Evolutionary conservation across 2,329 filamentous ascomycete genomes (phyloP).

Genomic region (Escovopsis sp.): DNA sequence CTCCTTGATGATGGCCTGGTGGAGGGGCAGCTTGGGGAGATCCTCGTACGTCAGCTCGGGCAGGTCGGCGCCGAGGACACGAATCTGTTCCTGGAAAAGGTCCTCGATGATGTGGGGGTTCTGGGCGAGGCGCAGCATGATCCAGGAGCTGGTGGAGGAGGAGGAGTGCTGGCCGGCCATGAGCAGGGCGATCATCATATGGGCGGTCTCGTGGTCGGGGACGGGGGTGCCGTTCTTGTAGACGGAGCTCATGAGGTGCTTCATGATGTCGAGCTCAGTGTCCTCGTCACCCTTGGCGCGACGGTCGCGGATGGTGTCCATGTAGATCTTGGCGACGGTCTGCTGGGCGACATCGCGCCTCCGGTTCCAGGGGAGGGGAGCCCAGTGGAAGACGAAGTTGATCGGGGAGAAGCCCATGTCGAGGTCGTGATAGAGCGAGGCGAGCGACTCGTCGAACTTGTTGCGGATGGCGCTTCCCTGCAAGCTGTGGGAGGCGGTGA

Average conservation of each 20-base stretch:
- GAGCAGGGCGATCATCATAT: constrained; percentile 88
- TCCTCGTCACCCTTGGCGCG: constrained; percentile 37
- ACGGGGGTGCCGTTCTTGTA: constrained; percentile 73
- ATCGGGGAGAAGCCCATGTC: constrained; percentile 82
- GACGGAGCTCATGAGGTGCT: constrained; percentile 70
- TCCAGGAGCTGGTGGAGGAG: constrained; percentile 73
- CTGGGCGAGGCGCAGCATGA: constrained; percentile 65
- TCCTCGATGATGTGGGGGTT: constrained; percentile 67
- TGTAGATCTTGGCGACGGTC: constrained; percentile 70
- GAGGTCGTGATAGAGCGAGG: constrained; percentile 72
- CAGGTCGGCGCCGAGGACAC: constrained; percentile 57
- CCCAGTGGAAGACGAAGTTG: constrained; percentile 85
- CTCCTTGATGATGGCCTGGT: constrained; percentile 78
- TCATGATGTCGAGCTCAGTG: constrained; percentile 63
- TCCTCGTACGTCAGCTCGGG: constrained; percentile 64
- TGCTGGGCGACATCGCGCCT: constrained; percentile 65
- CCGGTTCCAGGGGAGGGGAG: constrained; percentile 76
- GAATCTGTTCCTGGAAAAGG: constrained; percentile 68
- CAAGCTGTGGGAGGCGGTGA: constrained; percentile 72
- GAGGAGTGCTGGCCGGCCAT: constrained; percentile 90
- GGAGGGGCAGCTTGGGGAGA: constrained; percentile 64
- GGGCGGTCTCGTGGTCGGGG: constrained; percentile 73
- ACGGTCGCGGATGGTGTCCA: constrained; percentile 64
- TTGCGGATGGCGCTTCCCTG: constrained; percentile 73
- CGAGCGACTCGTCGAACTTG: constrained; percentile 67